Conservation (phyloP, 106 monocot species). For the Acorus gramineus region DNA sequence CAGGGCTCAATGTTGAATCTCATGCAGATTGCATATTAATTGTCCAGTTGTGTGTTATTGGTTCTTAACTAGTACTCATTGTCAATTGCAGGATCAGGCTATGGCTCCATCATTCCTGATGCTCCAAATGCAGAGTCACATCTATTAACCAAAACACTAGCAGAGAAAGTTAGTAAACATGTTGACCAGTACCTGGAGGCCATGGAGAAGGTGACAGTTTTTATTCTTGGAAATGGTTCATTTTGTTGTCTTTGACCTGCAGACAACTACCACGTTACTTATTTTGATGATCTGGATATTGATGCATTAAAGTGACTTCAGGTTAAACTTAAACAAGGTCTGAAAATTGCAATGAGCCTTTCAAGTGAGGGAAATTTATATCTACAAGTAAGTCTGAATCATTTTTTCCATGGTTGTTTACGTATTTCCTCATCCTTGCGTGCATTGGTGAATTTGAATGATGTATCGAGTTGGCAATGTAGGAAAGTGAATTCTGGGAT, state of each 20-base stretch:
- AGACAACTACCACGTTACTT: background rate
- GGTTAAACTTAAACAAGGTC: constrained; percentile 94
- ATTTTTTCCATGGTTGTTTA: background rate
- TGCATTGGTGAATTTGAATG: background rate
- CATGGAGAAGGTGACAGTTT: constrained; percentile 79
- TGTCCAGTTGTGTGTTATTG: no score
- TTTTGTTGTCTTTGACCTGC: no score
- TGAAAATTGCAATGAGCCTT: constrained; percentile 89
- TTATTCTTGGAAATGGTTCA: no score
- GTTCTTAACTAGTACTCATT: background rate
- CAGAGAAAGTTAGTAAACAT: constrained; percentile 46
- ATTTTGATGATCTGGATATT: no score
- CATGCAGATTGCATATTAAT: no score
- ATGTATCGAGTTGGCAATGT: constrained; percentile 2
- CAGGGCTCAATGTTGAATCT: no score
- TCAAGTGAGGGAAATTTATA: constrained; percentile 92
- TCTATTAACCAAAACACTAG: constrained; percentile 44
- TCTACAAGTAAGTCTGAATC: constrained; percentile 47
- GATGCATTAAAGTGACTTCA: constrained; percentile 7
- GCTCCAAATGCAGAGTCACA: constrained; percentile 59
- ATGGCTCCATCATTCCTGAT: constrained; percentile 75
- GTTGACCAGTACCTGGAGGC: constrained; percentile 84
- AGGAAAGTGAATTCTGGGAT: constrained; percentile 97
- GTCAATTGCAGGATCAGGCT: constrained; percentile 64
- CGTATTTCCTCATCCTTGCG: background rate